Evolutionary conservation across 345 rosid species (phyloP).

Genomic region (Eucalyptus melliodora): DNA sequence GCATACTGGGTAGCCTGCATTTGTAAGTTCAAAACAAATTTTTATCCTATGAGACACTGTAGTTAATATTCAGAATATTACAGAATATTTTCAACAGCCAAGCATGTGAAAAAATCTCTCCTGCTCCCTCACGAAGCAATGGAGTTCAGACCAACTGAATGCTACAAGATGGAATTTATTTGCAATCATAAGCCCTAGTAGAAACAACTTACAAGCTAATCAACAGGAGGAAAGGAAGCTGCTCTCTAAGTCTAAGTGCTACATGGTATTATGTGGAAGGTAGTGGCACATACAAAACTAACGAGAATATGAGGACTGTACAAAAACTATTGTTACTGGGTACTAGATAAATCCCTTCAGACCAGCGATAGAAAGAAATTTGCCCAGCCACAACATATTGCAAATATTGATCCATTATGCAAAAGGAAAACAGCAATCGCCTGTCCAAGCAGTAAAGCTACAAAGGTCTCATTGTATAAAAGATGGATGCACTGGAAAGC

Average conservation of each 20-base stretch:
- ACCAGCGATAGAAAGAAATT: neutral
- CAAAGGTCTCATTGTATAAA: neutral
- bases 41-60: neutral
- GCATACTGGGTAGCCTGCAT: slow-evolving; percentile 88
- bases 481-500: neutral
- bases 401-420: neutral
- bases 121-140: neutral
- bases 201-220: neutral
- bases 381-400: neutral
- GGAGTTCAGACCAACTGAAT: neutral
- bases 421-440: neutral
- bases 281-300: neutral
- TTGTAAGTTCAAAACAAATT: neutral
- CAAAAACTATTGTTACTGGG: neutral
- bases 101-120: neutral
- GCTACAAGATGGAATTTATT: neutral
- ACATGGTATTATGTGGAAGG: neutral
- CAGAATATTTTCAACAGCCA: neutral
- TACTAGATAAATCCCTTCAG: neutral
- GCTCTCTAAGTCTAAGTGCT: neutral
- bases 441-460: neutral
- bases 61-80: neutral
- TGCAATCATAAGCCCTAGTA: neutral
- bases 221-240: neutral
- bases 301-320: neutral